Conservation (phyloP, 2,329 filamentous ascomycete genomes). For the Aquanectria penicillioides region DNA sequence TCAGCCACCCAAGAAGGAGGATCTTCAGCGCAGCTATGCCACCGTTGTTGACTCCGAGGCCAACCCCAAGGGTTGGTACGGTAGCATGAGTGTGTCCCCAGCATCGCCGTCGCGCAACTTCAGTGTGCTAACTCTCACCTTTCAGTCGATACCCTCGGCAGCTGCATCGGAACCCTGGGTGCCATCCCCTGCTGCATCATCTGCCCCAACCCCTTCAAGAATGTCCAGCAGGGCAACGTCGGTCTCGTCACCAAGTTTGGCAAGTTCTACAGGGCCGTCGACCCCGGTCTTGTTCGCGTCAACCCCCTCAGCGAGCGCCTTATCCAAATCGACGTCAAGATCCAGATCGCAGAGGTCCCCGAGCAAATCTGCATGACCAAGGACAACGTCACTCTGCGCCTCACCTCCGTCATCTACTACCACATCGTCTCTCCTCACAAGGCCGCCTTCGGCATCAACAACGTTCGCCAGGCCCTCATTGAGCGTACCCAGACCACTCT, state of each 20-base stretch:
- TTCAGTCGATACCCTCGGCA: constrained; percentile 77
- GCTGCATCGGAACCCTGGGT: constrained; percentile 79
- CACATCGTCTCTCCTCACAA: constrained; percentile 96
- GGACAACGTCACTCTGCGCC: constrained; percentile 93
- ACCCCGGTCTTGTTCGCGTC: constrained; percentile 96
- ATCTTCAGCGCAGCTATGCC: constrained; percentile 87
- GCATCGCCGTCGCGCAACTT: not conserved
- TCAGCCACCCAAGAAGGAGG: constrained; percentile 81
- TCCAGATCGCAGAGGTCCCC: constrained; percentile 97
- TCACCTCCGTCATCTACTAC: constrained; percentile 99
- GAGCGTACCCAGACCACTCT: constrained; percentile 98
- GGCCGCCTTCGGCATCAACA: constrained; percentile 94
- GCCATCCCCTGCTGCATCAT: constrained; percentile 91
- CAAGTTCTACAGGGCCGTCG: constrained; percentile 92
- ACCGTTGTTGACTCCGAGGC: constrained; percentile 71
- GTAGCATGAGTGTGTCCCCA: constrained; percentile 77
- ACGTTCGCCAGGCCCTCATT: constrained; percentile 94
- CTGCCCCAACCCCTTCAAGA: constrained; percentile 97
- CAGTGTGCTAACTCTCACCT: constrained; percentile 7
- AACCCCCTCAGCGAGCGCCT: constrained; percentile 93
- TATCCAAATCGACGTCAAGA: constrained; percentile 97
- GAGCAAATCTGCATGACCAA: constrained; percentile 99
- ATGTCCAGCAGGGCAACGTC: constrained; percentile 91
- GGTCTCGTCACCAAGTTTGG: constrained; percentile 97
- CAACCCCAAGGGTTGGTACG: constrained; percentile 87